Conservation (phyloP, 1,284 basidiomycete species). For the Cutaneotrichosporon mucoides region DNA sequence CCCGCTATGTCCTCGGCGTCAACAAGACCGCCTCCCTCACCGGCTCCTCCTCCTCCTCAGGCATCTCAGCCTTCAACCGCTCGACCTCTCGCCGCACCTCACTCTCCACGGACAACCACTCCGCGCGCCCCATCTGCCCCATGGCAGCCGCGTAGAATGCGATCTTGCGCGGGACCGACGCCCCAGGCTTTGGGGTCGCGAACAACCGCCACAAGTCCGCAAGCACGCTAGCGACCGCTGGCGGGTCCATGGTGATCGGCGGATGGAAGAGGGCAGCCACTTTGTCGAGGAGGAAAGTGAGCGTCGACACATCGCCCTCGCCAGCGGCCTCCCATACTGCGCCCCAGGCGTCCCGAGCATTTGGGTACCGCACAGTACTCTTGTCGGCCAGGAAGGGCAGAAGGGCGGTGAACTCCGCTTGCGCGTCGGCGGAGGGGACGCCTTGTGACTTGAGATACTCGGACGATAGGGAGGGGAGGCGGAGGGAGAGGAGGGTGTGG, state of each 20-base stretch:
- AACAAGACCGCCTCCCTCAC: background rate
- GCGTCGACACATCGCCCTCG: constrained; percentile 1
- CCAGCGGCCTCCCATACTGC: constrained; percentile 37
- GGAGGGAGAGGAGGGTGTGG: constrained; percentile 33
- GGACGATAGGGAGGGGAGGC: constrained; percentile 33
- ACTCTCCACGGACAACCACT: constrained; percentile 35
- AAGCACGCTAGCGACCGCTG: constrained; percentile 22
- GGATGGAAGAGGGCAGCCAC: constrained; percentile 32
- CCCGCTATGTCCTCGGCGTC: background rate
- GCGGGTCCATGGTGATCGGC: constrained; percentile 27
- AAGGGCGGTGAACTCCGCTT: constrained; percentile 21
- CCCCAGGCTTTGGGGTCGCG: constrained; percentile 10
- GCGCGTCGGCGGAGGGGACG: constrained; percentile 17
- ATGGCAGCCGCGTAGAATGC: constrained; percentile 41
- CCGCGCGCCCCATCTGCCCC: constrained; percentile 19
- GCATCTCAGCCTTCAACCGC: constrained; percentile 14
- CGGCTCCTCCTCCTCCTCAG: background rate
- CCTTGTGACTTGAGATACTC: constrained; percentile 11
- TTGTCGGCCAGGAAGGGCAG: constrained; percentile 39
- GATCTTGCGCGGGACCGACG: constrained; percentile 31
- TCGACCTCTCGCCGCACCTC: constrained; percentile 28
- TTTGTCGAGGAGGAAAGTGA: constrained; percentile 26
- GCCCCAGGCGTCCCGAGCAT: constrained; percentile 32
- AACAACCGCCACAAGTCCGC: constrained; percentile 33
- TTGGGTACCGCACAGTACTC: constrained; percentile 35